Evolutionary conservation across 2,329 filamentous ascomycete genomes (phyloP).

Genomic region (Macrophomina phaseolina): DNA sequence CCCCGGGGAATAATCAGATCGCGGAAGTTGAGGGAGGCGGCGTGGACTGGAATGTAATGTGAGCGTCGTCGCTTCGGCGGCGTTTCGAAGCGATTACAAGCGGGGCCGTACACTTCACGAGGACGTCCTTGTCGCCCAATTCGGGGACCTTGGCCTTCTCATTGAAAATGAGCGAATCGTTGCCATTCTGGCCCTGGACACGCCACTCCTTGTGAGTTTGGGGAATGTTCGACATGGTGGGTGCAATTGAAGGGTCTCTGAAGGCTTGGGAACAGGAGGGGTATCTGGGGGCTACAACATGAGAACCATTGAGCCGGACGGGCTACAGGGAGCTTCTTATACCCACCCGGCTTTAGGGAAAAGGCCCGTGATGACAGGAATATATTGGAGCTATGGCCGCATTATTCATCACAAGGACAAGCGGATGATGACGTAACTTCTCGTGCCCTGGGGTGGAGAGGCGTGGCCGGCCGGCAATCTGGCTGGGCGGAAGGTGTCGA

Average conservation of each 20-base stretch:
- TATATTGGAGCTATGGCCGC: conserved; percentile 7
- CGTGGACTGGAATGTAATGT: conserved; percentile 46
- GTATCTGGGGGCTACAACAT: too few species aligned
- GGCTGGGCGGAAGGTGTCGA: neutral
- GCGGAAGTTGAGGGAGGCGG: conserved; percentile 56
- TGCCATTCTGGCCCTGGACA: conserved; percentile 59
- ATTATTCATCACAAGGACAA: neutral
- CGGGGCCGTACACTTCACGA: conserved; percentile 63
- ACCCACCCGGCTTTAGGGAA: neutral
- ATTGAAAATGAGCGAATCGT: conserved; percentile 66
- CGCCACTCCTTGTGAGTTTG: conserved; percentile 63
- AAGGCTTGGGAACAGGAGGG: too few species aligned
- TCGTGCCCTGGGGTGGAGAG: neutral
- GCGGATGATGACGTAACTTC: neutral
- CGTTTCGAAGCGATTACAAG: neutral
- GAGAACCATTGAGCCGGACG: neutral
- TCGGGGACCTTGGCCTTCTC: conserved; percentile 60
- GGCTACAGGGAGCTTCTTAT: neutral
- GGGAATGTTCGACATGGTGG: conserved; percentile 35
- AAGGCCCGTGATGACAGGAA: neutral
- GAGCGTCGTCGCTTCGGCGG: neutral
- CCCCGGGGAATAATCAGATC: conserved; percentile 54
- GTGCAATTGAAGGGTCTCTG: too few species aligned
- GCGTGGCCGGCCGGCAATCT: neutral
- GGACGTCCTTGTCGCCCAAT: conserved; percentile 72